phyloP scores from a whole-genome alignment of 2,329 filamentous ascomycete species.

The Ascochyta clinopodiicola region DNA sequence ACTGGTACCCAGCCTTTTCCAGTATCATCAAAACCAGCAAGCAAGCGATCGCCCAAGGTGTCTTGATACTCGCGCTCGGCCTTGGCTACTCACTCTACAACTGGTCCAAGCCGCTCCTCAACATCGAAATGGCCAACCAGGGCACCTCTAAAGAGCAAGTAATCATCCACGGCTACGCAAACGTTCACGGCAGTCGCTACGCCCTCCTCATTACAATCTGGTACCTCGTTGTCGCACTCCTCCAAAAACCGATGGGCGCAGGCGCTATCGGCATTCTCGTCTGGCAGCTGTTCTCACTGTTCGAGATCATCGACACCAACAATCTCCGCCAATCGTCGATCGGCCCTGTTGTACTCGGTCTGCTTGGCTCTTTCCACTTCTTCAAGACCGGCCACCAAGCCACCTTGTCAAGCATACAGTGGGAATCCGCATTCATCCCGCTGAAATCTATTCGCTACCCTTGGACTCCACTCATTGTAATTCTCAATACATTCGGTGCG shows the following conservation, averaged over 20 bases:
- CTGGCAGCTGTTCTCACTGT: constrained; percentile 84
- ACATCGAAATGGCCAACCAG: constrained; percentile 61
- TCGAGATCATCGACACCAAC: constrained; percentile 69
- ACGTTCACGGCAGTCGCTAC: constrained; percentile 90
- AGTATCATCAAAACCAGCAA: constrained; percentile 72
- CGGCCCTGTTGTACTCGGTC: constrained; percentile 80
- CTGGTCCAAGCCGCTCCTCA: constrained; percentile 85
- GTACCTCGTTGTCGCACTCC: constrained; percentile 74
- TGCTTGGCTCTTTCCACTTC: constrained; percentile 93
- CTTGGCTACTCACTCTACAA: constrained; percentile 85
- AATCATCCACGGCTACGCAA: constrained; percentile 87
- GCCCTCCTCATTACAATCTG: constrained; percentile 83
- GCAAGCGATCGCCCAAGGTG: constrained; percentile 78
- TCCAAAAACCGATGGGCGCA: constrained; percentile 94
- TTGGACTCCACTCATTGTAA: constrained; percentile 82
- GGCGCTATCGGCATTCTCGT: constrained; percentile 81
- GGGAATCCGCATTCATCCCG: constrained; percentile 94
- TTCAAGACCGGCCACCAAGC: constrained; percentile 99
- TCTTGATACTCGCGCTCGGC: constrained; percentile 79
- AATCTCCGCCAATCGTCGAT: constrained; percentile 71
- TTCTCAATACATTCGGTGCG: constrained; percentile 86
- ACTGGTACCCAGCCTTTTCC: constrained; percentile 70
- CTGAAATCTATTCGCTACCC: constrained; percentile 84
- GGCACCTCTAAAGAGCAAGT: constrained; percentile 57
- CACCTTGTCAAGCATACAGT: constrained; percentile 85